These are phyloP conservation scores for Pisolithus microcarpus DNA, from an alignment of 768 basidiomycete genomes.

Conservation along the genomic window DNA sequence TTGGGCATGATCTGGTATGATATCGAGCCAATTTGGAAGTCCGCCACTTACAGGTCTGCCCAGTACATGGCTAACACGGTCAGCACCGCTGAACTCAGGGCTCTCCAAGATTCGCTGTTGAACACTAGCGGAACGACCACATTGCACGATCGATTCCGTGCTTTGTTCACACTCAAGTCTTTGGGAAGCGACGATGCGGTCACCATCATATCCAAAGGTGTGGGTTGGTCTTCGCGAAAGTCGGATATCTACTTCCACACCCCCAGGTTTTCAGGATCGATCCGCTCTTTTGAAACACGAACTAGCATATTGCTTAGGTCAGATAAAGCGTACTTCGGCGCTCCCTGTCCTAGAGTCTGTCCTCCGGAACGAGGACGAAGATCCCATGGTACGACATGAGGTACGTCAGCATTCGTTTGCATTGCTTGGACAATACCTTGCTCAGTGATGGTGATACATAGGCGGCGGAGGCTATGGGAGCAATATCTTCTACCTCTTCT, in stretches of 20 bases:
- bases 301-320: conserved; percentile 93
- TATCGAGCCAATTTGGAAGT: conserved; percentile 35
- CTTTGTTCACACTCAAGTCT: conserved; percentile 87
- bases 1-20: conserved; percentile 56
- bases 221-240: conserved; percentile 5
- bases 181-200: conserved; percentile 75
- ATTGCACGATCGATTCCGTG: conserved; percentile 82
- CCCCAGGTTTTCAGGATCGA: conserved; percentile 71
- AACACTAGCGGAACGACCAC: conserved; percentile 66
- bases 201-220: conserved; percentile 79
- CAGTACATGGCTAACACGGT: neutral
- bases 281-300: conserved; percentile 95
- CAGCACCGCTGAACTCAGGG: conserved; percentile 42
- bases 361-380: conserved; percentile 60
- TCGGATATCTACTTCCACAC: neutral
- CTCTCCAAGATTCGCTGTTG: conserved; percentile 71
- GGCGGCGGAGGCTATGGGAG: conserved; percentile 99
- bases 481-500: conserved; percentile 66
- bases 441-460: conserved; percentile 26
- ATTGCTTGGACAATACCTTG: neutral
- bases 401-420: conserved; percentile 33
- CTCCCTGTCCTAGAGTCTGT: conserved; percentile 75
- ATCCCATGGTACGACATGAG: conserved; percentile 98
- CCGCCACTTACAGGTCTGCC: conserved; percentile 34
- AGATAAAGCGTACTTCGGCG: conserved; percentile 69